These are phyloP conservation scores for Rutidosis leptorrhynchoides DNA, from an alignment of 129 eudicot species.

Conservation along the genomic window DNA sequence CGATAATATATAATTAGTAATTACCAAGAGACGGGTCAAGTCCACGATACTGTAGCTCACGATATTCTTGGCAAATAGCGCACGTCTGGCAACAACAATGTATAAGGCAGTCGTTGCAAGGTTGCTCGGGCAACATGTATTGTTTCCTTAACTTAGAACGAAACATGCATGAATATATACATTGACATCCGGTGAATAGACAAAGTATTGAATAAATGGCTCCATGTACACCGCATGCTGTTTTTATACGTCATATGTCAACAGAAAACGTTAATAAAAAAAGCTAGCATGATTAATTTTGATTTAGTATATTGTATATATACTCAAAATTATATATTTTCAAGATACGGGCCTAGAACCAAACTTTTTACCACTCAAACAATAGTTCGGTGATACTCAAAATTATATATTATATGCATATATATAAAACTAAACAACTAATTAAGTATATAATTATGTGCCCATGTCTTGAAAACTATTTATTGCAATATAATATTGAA, in stretches of 20 bases:
- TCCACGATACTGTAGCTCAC: slow-evolving; percentile 58
- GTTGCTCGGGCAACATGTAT: slow-evolving; percentile 34
- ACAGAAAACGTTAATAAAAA: neutral
- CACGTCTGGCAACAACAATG: slow-evolving; percentile 59
- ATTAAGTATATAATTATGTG: too few species aligned
- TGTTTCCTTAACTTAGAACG: slow-evolving; percentile 55
- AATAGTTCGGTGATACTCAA: too few species aligned
- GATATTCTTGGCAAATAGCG: slow-evolving; percentile 62
- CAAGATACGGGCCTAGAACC: too few species aligned
- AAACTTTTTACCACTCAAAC: too few species aligned
- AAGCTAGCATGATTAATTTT: neutral
- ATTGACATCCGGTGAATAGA: slow-evolving; percentile 36
- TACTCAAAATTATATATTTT: too few species aligned
- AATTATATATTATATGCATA: too few species aligned
- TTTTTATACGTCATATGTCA: neutral
- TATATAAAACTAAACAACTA: too few species aligned
- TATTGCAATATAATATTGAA: too few species aligned
- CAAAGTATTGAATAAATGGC: slow-evolving; percentile 42
- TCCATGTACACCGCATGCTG: slow-evolving; percentile 53
- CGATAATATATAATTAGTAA: neutral
- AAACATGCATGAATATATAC: slow-evolving; percentile 43
- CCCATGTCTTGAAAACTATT: too few species aligned
- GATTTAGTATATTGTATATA: too few species aligned
- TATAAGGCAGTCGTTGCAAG: slow-evolving; percentile 45
- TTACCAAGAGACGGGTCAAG: slow-evolving; percentile 48